Base-by-base conservation (phyloP, 805 yeast genomes). In the Hanseniaspora meyeri region DNA sequence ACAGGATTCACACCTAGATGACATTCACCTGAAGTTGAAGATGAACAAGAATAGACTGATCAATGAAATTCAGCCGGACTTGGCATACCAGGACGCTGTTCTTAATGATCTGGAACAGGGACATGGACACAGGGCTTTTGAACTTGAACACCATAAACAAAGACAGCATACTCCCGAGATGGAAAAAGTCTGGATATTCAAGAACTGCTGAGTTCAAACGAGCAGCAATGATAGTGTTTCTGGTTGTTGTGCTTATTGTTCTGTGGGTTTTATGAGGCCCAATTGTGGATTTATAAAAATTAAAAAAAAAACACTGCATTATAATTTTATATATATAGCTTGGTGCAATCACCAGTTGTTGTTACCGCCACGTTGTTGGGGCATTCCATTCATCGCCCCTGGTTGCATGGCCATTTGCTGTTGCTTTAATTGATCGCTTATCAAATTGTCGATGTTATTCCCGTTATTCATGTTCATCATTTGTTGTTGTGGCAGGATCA, bases 401-500 rank as follows among this genome's bases (percentile, higher is more conserved):
- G 50, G 40, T 32, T 53, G 51, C 50, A 53, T 53, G 16, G 57
- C 57, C 45, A 53, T 53, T 40, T 53, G 57, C 29, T 53, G 57
- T 19, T 53, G 57, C 46, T 53, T 53, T 10, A 53, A 31, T 32
- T 53, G 57, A 46, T 53, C 48, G 24, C 20, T 53, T 19, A 53
- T 17, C 27, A 53, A 39, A n/a, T 42, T 53, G 10, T 46, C 57
- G 27, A 53, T 53, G 16, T 38, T 53, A 42, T 51, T 51, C 14
- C 42, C 49, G 32, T 20, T 46, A 31, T 46, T 46, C 51, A 53
- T 46, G 34, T 27, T 37, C 51, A 45, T 53, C 47, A 53, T 53
- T 55, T 60, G 60, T 38, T 49, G 52, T 24, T 46, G 57, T 5
- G 53, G 59, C 57, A 17, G 49, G 38, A 55, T 54, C 56, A 43